Evolutionary conservation across 805 yeast species (phyloP), one percentile per base, ranked within the genome.

Genomic region (Sporopachydermia quercuum): DNA sequence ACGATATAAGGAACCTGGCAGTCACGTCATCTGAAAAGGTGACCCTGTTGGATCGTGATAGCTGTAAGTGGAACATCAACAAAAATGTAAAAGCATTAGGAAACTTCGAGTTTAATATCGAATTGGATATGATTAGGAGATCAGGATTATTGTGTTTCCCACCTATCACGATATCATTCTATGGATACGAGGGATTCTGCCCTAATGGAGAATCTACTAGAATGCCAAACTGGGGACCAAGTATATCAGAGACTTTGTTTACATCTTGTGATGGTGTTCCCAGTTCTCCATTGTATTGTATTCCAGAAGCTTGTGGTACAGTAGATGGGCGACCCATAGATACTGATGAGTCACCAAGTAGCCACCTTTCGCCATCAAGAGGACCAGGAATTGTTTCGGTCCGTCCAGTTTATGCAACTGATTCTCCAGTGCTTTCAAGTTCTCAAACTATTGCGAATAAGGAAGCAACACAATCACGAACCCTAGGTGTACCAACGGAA

Each of bases 1-100:
- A 23, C n/a, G 30, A 23, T 23, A 23, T 23, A 23, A 23, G 30
- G 30, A 23, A n/a, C 8, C 8, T 23, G 30, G 30, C 8, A n/a
- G 30, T 23, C 30, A 23, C 8, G 30, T 23, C 30, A n/a, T n/a
- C 8, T n/a, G 30, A n/a, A 8, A 23, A 8, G 8, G 30, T 23
- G n/a, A n/a, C n/a, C n/a, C n/a, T 23, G 30, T n/a, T 23, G 30
- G 30, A 23, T 23, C 30, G 30, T 23, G 30, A 23, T 23, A 23
- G 13, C n/a, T 23, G 30, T 23, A 23, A n/a, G n/a, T 23, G 30
- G 30, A 23, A 23, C 13, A 23, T n/a, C 8, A 23, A 23, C n/a
- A n/a, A 8, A 8, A n/a, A n/a, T 8, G n/a, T 23, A 8, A n/a
- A 23, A 8, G 8, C 30, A 23, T 23, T 23, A n/a, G n/a, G n/a